Evolutionary conservation across 768 basidiomycete genomes (phyloP).

Genomic region (Kwoniella dendrophila): DNA sequence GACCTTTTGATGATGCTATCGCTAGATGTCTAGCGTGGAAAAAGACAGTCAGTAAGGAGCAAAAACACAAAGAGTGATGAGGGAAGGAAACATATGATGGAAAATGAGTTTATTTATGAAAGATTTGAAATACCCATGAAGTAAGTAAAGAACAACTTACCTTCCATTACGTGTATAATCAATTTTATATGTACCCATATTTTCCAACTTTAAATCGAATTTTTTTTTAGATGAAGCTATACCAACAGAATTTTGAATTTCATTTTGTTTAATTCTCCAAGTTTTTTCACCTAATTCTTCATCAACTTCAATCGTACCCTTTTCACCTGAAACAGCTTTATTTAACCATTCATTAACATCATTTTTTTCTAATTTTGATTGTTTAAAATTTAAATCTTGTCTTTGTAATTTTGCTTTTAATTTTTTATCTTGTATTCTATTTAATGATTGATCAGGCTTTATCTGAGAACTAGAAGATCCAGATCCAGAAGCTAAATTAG

Average conservation of each 20-base stretch:
- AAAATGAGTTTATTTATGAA: background rate
- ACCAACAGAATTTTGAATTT: slow-evolving; percentile 62
- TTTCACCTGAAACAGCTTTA: slow-evolving; percentile 66
- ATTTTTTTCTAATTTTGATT: slow-evolving; percentile 63
- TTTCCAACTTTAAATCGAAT: slow-evolving; percentile 80
- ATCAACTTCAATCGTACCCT: slow-evolving; percentile 73
- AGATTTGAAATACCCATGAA: too few relatives aligned
- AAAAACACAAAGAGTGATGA: background rate
- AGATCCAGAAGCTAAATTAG: slow-evolving; percentile 59
- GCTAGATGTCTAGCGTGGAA: slow-evolving; percentile 70
- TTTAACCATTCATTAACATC: slow-evolving; percentile 54
- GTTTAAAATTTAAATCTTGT: slow-evolving; percentile 58
- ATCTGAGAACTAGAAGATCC: slow-evolving; percentile 55
- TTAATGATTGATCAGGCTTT: slow-evolving; percentile 26
- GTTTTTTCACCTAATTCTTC: slow-evolving; percentile 76
- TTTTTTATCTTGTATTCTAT: slow-evolving; percentile 72
- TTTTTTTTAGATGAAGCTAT: slow-evolving; percentile 52
- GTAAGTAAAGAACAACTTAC: too few relatives aligned
- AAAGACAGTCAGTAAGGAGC: background rate
- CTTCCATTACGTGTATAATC: slow-evolving; percentile 90
- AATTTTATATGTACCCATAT: slow-evolving; percentile 74
- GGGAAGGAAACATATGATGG: background rate
- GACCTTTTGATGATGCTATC: slow-evolving; percentile 77
- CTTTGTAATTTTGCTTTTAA: slow-evolving; percentile 70
- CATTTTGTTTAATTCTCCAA: slow-evolving; percentile 81